phyloP scores from a whole-genome alignment of 257 asterid species.

The Solanum corneliomulleri region DNA sequence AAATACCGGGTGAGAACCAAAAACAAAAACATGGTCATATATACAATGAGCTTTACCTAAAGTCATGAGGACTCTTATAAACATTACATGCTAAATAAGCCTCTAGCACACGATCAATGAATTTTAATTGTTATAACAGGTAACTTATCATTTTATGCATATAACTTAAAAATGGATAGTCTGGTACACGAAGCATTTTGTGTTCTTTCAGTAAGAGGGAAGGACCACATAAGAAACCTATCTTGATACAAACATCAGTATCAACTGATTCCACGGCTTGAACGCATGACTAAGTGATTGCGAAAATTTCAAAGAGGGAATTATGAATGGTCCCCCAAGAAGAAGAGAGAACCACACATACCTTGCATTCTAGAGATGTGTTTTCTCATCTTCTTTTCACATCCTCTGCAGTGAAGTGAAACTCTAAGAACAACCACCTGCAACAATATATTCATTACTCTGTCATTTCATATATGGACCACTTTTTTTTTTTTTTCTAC shows the following conservation, averaged over 20 bases:
- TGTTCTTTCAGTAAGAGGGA: not conserved
- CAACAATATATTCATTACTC: not conserved
- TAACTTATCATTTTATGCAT: not conserved
- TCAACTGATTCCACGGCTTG: not conserved
- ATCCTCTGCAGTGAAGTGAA: slow-evolving; percentile 9
- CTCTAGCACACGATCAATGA: not conserved
- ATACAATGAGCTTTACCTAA: too few species aligned
- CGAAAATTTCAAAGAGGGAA: not conserved
- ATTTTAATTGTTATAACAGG: not conserved
- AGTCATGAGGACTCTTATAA: not conserved
- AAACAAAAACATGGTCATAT: too few species aligned
- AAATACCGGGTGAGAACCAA: too few species aligned
- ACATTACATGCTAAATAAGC: not conserved
- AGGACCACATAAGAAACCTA: not conserved
- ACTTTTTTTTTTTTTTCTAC: not conserved
- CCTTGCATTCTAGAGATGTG: slow-evolving; percentile 15
- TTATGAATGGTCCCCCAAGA: not conserved
- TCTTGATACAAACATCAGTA: not conserved
- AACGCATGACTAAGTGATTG: not conserved
- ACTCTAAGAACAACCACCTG: slow-evolving; percentile 13
- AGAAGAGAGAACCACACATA: not conserved
- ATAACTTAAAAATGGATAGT: not conserved
- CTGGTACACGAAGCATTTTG: not conserved
- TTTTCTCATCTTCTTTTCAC: slow-evolving; percentile 10
- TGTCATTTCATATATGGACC: not conserved